Percentiles rank a stretch among this genome's conserved stretches.
Evolutionary conservation across 371 early-diverging fungal genomes (phyloP).

Genomic region (Apophysomyces ossiformis): DNA sequence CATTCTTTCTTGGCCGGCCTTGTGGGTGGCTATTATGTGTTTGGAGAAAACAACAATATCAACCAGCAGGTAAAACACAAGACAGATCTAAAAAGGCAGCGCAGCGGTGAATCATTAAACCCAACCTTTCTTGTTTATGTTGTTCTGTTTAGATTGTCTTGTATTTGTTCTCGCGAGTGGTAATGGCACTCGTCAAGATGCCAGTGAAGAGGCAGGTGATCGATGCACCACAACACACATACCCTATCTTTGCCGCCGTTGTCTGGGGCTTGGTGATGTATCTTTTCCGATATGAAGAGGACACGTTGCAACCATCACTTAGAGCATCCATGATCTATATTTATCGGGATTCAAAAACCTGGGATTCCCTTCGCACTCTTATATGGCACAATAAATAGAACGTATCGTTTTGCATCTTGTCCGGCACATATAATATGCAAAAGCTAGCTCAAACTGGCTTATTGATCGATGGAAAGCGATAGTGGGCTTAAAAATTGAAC

Average conservation of each 20-base stretch:
- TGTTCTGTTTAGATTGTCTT: conserved; percentile 77
- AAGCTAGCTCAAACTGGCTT: no score
- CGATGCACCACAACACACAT: conserved; percentile 78
- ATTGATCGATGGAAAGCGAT: no score
- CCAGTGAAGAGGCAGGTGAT: conserved; percentile 74
- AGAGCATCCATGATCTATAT: conserved; percentile 95
- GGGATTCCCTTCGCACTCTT: conserved; percentile 77
- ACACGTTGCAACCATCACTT: conserved; percentile 90
- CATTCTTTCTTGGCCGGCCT: conserved; percentile 93
- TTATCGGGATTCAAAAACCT: conserved; percentile 84
- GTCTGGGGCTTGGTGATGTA: conserved; percentile 97
- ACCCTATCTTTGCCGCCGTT: conserved; percentile 92
- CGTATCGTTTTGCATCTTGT: neutral
- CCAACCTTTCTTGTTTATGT: neutral
- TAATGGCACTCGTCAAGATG: conserved; percentile 85
- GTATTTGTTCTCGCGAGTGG: conserved; percentile 92
- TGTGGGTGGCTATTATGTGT: conserved; percentile 95
- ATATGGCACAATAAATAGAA: conserved; percentile 89
- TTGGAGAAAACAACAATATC: conserved; percentile 92
- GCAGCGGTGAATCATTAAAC: no score
- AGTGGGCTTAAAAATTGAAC: no score
- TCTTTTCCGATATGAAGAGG: conserved; percentile 88
- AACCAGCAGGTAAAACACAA: conserved; percentile 84
- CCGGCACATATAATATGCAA: neutral
- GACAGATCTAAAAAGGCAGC: neutral